Evolutionary conservation across 805 yeast genomes (phyloP).

Genomic region (Metschnikowia bowlesiae): DNA sequence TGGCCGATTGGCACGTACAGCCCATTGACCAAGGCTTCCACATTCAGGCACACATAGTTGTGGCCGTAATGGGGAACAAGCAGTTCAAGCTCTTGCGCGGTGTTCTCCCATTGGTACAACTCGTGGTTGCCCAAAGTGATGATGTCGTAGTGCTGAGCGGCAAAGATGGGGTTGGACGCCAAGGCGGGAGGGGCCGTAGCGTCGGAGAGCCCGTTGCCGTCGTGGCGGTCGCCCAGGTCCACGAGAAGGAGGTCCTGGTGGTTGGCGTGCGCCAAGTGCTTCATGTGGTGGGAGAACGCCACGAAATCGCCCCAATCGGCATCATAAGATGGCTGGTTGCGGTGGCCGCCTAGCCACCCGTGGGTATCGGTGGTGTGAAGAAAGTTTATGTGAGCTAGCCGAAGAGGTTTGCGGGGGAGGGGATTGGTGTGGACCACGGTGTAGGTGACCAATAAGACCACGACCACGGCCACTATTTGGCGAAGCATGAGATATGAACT

Average conservation of each 20-base stretch:
- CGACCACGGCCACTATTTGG: not conserved
- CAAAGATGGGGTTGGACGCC: slow-evolving; percentile 58
- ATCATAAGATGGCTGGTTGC: slow-evolving; percentile 67
- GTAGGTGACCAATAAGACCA: not conserved
- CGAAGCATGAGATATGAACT: not conserved
- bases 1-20: slow-evolving; percentile 56
- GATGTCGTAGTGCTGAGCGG: slow-evolving; percentile 64
- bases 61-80: slow-evolving; percentile 59
- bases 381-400: slow-evolving; percentile 61
- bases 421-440: not conserved
- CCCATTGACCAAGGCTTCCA: slow-evolving; percentile 40
- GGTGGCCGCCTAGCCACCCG: slow-evolving; percentile 93
- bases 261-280: slow-evolving; percentile 36
- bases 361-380: slow-evolving; percentile 96
- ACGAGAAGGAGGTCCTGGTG: slow-evolving; percentile 65
- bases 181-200: slow-evolving; percentile 70
- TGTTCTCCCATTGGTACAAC: slow-evolving; percentile 62
- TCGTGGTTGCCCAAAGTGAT: slow-evolving; percentile 91
- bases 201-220: slow-evolving; percentile 89
- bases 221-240: slow-evolving; percentile 92
- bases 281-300: slow-evolving; percentile 57
- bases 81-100: slow-evolving; percentile 58
- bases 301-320: slow-evolving; percentile 93
- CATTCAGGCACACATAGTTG: slow-evolving; percentile 68
- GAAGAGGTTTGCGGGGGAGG: slow-evolving; percentile 4